These are phyloP conservation scores for Penicillium sclerotigenum DNA, from an alignment of 2,329 filamentous ascomycete genomes.

Conservation along the genomic window DNA sequence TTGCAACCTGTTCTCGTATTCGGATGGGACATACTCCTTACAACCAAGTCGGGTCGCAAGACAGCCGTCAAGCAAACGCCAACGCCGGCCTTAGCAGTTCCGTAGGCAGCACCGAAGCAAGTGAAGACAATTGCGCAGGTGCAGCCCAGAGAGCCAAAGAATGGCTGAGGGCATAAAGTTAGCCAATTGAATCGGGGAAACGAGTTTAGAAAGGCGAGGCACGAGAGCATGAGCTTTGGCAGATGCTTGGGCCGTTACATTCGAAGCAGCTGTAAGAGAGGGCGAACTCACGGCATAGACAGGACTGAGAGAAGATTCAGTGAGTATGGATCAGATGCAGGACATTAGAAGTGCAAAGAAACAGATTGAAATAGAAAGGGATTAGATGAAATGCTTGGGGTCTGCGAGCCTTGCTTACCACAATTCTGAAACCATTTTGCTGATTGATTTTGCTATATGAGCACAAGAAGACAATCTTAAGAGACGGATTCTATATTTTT, in stretches of 20 bases:
- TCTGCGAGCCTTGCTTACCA: neutral
- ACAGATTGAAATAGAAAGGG: no score
- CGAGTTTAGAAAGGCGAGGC: constrained; percentile 4
- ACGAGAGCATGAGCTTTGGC: constrained; percentile 5
- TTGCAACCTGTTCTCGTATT: no score
- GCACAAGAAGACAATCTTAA: neutral
- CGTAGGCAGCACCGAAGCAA: constrained; percentile 94
- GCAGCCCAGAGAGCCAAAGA: constrained; percentile 97
- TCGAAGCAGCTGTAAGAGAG: neutral
- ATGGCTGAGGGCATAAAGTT: constrained; percentile 57
- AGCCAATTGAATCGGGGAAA: neutral
- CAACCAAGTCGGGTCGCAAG: constrained; percentile 93
- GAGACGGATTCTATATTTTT: no score
- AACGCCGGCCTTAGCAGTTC: constrained; percentile 98
- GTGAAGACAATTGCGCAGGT: constrained; percentile 93
- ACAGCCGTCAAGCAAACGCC: constrained; percentile 99
- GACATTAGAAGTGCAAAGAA: no score
- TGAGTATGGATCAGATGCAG: neutral
- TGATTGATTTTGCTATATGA: neutral
- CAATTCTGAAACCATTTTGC: neutral
- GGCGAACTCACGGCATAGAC: constrained; percentile 95
- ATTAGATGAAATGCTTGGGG: neutral
- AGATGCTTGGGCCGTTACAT: constrained; percentile 8
- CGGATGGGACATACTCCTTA: constrained; percentile 82
- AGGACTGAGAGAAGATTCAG: constrained; percentile 59